Conservation (phyloP, 1,139 yeast genomes). For the Blastobotrys ciferrii region DNA sequence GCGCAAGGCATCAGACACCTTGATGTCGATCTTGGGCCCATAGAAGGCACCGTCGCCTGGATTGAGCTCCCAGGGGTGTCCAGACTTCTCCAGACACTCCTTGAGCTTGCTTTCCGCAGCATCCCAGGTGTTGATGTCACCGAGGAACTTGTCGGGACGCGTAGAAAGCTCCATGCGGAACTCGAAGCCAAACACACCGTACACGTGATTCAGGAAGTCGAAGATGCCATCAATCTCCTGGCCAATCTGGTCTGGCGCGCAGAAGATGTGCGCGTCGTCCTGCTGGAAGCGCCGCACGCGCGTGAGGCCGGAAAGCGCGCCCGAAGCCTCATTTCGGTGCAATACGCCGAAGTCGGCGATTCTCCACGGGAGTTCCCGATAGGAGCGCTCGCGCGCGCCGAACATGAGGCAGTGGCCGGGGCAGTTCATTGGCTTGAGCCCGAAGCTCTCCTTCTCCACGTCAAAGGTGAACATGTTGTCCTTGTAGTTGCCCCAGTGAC, state of each 20-base stretch:
- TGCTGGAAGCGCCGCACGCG: slow-evolving; percentile 98
- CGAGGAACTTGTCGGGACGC: slow-evolving; percentile 89
- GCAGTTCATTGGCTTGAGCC: slow-evolving; percentile 97
- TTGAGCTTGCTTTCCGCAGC: slow-evolving; percentile 78
- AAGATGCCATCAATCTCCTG: slow-evolving; percentile 76
- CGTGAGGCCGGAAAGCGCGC: slow-evolving; percentile 85
- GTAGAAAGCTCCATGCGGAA: slow-evolving; percentile 90
- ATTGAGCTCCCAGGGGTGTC: slow-evolving; percentile 85
- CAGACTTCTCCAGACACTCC: slow-evolving; percentile 69
- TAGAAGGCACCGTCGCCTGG: slow-evolving; percentile 98
- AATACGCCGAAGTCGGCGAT: slow-evolving; percentile 94
- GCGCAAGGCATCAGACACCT: slow-evolving; percentile 84
- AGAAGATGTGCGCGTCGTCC: slow-evolving; percentile 97
- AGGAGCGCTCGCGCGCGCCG: slow-evolving; percentile 83
- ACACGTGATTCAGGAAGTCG: slow-evolving; percentile 73
- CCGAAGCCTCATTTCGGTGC: slow-evolving; percentile 94
- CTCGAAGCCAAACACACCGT: slow-evolving; percentile 83
- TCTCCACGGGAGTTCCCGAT: slow-evolving; percentile 93
- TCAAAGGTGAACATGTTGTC: slow-evolving; percentile 97
- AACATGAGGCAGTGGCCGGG: slow-evolving; percentile 96
- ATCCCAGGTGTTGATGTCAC: slow-evolving; percentile 85
- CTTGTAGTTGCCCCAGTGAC: slow-evolving; percentile 96
- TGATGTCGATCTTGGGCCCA: slow-evolving; percentile 96
- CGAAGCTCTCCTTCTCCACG: slow-evolving; percentile 81
- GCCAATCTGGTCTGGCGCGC: slow-evolving; percentile 84